Evolutionary conservation across 2,329 filamentous ascomycete species (phyloP).

Genomic region (Blastomyces gilchristii): DNA sequence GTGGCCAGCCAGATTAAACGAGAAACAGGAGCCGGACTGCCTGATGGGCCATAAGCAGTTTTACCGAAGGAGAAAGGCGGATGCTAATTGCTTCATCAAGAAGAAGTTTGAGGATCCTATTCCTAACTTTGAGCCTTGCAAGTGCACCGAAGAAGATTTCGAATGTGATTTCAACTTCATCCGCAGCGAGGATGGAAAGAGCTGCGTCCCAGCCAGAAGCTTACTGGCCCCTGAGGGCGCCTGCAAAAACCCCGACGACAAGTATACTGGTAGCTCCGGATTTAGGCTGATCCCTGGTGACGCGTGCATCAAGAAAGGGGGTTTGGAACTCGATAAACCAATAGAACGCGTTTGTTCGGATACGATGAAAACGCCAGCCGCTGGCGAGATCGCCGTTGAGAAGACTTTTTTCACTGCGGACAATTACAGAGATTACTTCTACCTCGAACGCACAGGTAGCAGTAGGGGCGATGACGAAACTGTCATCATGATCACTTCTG

Average conservation of each 20-base stretch:
- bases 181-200: slow-evolving; percentile 52
- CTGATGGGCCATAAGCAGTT: slow-evolving; percentile 94
- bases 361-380: slow-evolving; percentile 42
- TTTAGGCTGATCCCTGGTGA: slow-evolving; percentile 87
- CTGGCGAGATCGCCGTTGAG: slow-evolving; percentile 55
- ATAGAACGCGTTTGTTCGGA: slow-evolving; percentile 70
- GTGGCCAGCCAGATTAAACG: slow-evolving; percentile 76
- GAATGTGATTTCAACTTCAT: slow-evolving; percentile 94
- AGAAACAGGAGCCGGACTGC: slow-evolving; percentile 71
- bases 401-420: slow-evolving; percentile 54
- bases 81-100: slow-evolving; percentile 72
- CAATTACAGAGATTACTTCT: slow-evolving; percentile 50
- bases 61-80: slow-evolving; percentile 73
- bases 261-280: slow-evolving; percentile 75
- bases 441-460: slow-evolving; percentile 65
- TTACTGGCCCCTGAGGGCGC: slow-evolving; percentile 58
- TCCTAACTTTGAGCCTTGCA: slow-evolving; percentile 61
- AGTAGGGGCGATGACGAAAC: slow-evolving; percentile 62
- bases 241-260: slow-evolving; percentile 62
- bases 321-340: slow-evolving; percentile 57
- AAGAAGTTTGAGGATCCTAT: slow-evolving; percentile 73
- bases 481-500: slow-evolving; percentile 50
- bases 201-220: slow-evolving; percentile 56
- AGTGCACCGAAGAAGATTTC: slow-evolving; percentile 75
- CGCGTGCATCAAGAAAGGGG: slow-evolving; percentile 53